Base-by-base conservation (phyloP, 2,329 filamentous ascomycete species). In the Magnaporthiopsis poae region DNA sequence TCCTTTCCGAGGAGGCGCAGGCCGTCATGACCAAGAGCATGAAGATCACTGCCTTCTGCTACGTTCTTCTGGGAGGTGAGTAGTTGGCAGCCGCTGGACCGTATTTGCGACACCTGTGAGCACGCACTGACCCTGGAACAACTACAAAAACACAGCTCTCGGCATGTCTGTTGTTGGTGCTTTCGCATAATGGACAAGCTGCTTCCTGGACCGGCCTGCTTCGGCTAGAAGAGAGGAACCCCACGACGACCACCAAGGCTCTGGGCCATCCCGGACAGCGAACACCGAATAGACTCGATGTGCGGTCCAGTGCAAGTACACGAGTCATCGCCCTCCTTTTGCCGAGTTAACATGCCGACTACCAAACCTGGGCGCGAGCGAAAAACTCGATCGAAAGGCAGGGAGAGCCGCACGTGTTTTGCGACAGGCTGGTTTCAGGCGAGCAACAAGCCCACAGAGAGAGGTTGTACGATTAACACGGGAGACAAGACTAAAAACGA, bases 1-100 rank as follows among this genome's bases (percentile, higher is more conserved):
- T 89, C 76, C 77, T 89, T 25, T 87, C 85, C 0, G 83, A 86
- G 65, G 83, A 86, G 71, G 81, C 81, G 0, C 75, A 78, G 64
- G 73, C 75, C n/a, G 73, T 78, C 2, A 75, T 88, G 79, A 81
- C 75, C 3, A 81, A 78, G 71, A 83, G 79, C 69, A 79, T 82
- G 65, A 85, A 84, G 77, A 83, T 80, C 36, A 70, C 73, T 2
- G 86, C 85, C 0, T 86, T 88, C 71, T 68, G 70, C 65, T 84
- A 73, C 70, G 79, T 85, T 18, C 75, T 84, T 46, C 71, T 80
- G 2, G 83, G 83, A 77, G 82, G 83, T 84, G 73, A 74, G 75
- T 70, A 21, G 21, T 8, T 62, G 21, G 8, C 25, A 18, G 46
- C 25, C 21, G 1, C 21, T 67, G 5, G 2, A 27, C 8, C 31